Conservation (phyloP, 2,329 filamentous ascomycete species). For the Leptographium wingfieldii region DNA sequence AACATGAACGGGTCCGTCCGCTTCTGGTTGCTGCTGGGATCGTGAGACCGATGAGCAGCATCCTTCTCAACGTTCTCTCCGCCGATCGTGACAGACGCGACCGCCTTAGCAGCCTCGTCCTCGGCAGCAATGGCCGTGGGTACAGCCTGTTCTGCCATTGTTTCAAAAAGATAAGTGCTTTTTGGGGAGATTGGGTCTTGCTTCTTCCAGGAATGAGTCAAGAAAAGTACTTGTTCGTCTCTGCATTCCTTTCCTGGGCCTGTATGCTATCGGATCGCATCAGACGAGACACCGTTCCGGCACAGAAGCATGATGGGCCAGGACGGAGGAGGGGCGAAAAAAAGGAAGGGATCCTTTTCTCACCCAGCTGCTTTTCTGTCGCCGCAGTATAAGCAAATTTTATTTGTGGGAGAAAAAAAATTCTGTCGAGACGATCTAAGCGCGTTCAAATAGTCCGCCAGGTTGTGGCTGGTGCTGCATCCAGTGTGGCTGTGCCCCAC, state of each 20-base stretch:
- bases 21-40: slow-evolving; percentile 65
- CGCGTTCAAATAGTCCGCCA: neutral
- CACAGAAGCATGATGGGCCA: slow-evolving; percentile 10
- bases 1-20: slow-evolving; percentile 90
- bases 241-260: neutral
- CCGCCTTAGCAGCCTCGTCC: slow-evolving; percentile 3
- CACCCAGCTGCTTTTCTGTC: neutral
- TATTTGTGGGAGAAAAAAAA: neutral
- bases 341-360: neutral
- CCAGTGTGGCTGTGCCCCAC: neutral
- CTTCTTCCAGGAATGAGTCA: neutral
- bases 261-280: slow-evolving; percentile 9
- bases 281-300: slow-evolving; percentile 5
- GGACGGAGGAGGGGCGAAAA: neutral
- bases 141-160: slow-evolving; percentile 6
- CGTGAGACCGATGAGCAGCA: slow-evolving; percentile 41
- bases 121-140: slow-evolving; percentile 1
- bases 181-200: neutral
- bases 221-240: neutral
- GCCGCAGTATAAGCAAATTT: neutral
- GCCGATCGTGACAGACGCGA: slow-evolving; percentile 8
- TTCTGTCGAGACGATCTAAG: neutral
- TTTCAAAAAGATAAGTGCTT: neutral
- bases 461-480: neutral
- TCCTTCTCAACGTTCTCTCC: neutral